phyloP scores from a whole-genome alignment of 495 filamentous ascomycete genomes.

The Clohesyomyces aquaticus region DNA sequence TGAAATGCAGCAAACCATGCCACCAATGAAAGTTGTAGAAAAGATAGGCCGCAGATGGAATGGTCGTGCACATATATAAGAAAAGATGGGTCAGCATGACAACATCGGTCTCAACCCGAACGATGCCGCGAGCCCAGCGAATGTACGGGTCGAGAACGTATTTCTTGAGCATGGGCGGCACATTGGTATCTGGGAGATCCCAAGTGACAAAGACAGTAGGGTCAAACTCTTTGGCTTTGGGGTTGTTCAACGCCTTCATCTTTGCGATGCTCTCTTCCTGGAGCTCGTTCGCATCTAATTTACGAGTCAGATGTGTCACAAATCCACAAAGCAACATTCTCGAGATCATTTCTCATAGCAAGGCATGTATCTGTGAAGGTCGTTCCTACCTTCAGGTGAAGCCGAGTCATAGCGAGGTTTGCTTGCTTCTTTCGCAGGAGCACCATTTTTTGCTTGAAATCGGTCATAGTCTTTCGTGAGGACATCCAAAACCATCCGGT shows the following conservation, averaged over 20 bases:
- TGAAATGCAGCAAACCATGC: conserved; percentile 66
- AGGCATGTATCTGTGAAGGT: background rate
- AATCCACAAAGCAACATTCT: background rate
- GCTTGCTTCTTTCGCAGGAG: background rate
- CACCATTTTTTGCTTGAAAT: conserved; percentile 3
- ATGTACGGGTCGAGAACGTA: conserved; percentile 62
- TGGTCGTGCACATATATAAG: conserved; percentile 67
- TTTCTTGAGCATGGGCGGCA: conserved; percentile 49
- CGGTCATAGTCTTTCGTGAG: conserved; percentile 25
- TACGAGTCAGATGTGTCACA: background rate
- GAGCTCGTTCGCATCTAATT: conserved; percentile 9
- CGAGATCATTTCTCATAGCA: background rate
- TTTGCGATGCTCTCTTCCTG: conserved; percentile 15
- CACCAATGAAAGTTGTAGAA: conserved; percentile 66
- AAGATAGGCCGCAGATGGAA: conserved; percentile 67
- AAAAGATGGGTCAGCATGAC: conserved; percentile 78
- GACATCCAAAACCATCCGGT: conserved; percentile 28
- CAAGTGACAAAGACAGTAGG: conserved; percentile 59
- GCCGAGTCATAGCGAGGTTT: background rate
- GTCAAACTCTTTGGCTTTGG: conserved; percentile 51
- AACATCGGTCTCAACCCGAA: conserved; percentile 67
- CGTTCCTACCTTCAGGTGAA: background rate
- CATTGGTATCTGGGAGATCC: conserved; percentile 48
- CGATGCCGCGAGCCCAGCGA: conserved; percentile 56
- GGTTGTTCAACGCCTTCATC: conserved; percentile 60